Evolutionary conservation across 768 basidiomycete genomes (phyloP).

Genomic region (Tulasnella sp.): DNA sequence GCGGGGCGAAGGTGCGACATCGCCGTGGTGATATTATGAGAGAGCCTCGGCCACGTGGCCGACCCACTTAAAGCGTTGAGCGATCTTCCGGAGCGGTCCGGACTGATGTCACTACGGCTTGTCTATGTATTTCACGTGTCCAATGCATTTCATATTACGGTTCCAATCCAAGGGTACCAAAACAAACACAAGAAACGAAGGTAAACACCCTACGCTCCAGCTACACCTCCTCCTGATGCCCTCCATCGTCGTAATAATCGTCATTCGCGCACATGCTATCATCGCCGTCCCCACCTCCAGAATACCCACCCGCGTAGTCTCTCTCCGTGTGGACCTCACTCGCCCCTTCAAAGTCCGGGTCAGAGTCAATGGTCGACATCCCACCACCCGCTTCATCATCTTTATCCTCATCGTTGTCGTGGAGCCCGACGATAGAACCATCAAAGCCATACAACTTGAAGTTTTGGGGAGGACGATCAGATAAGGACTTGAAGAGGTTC

Average conservation of each 20-base stretch:
- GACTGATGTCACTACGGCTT: too few relatives aligned
- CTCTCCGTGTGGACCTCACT: background rate
- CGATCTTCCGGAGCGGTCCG: too few relatives aligned
- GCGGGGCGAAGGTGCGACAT: too few relatives aligned
- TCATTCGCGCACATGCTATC: background rate
- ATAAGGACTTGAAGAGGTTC: conserved; percentile 46
- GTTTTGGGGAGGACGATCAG: background rate
- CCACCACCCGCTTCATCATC: conserved; percentile 22
- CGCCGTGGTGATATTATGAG: too few relatives aligned
- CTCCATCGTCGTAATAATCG: background rate
- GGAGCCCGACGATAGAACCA: background rate
- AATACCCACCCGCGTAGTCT: background rate
- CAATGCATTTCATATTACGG: too few relatives aligned
- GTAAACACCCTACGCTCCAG: too few relatives aligned
- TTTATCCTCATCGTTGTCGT: conserved; percentile 24
- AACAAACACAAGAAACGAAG: too few relatives aligned
- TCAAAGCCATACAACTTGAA: background rate
- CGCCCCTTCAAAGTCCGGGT: background rate
- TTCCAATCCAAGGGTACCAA: too few relatives aligned
- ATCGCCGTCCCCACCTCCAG: background rate
- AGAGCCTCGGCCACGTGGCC: too few relatives aligned
- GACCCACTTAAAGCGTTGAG: too few relatives aligned
- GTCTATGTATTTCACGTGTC: too few relatives aligned
- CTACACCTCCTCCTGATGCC: background rate
- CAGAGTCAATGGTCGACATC: conserved; percentile 2